phyloP scores from a whole-genome alignment of 164 flowering plant species.

The Warburgia ugandensis region DNA sequence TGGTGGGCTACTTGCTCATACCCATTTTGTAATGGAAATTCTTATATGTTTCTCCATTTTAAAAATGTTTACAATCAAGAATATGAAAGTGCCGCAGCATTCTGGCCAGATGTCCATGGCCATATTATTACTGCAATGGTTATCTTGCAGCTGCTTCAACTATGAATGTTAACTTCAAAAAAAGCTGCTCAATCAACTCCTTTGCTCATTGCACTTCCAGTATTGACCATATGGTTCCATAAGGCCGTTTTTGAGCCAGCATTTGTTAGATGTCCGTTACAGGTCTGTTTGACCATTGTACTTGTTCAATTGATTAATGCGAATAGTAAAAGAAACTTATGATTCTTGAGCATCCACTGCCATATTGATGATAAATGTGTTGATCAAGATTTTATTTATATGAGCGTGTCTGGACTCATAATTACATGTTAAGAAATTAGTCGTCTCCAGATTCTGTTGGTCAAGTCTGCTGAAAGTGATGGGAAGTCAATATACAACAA shows the following conservation, averaged over 20 bases:
- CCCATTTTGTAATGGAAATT: too few relatives aligned
- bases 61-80: conserved; percentile 83
- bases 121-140: conserved; percentile 53
- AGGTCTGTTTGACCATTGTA: conserved; percentile 65
- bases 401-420: too few relatives aligned
- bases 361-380: too few relatives aligned
- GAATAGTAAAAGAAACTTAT: too few relatives aligned
- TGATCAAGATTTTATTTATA: too few relatives aligned
- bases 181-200: conserved; percentile 59
- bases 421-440: too few relatives aligned
- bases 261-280: conserved; percentile 56
- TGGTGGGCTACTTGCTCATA: too few relatives aligned
- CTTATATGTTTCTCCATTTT: conserved; percentile 30
- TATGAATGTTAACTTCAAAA: conserved; percentile 73
- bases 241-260: conserved; percentile 77
- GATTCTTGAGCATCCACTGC: too few relatives aligned
- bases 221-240: conserved; percentile 75
- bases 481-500: too few relatives aligned
- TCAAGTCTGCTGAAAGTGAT: too few relatives aligned
- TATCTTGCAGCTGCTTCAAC: conserved; percentile 58
- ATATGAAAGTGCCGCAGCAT: conserved; percentile 80
- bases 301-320: too few relatives aligned
- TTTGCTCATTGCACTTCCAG: conserved; percentile 61
- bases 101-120: conserved; percentile 85
- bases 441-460: too few relatives aligned